phyloP scores from a whole-genome alignment of 192 early-diverging fungal species.

The Dissophora ornata region DNA sequence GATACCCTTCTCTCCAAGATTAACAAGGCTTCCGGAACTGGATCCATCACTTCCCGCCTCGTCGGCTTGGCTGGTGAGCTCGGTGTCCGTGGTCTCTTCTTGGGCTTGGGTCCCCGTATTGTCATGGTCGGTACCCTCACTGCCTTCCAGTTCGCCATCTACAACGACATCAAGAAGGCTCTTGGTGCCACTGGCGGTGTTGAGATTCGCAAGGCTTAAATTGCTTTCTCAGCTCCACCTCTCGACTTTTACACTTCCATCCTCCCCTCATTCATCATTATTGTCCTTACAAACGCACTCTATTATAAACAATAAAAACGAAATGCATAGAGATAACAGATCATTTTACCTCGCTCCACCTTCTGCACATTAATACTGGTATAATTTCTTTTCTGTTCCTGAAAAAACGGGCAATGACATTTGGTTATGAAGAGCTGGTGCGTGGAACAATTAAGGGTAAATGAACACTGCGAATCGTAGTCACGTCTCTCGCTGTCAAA shows the following conservation, averaged over 20 bases:
- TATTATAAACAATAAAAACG: constrained; percentile 17
- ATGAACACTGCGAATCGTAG: too few relatives aligned
- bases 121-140: constrained; percentile 77
- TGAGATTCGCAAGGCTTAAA: constrained; percentile 56
- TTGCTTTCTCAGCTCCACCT: background rate
- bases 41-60: constrained; percentile 68
- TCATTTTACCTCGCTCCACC: too few relatives aligned
- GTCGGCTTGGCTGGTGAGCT: constrained; percentile 61
- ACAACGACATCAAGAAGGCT: constrained; percentile 69
- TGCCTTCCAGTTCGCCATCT: constrained; percentile 76
- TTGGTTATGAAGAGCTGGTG: too few relatives aligned
- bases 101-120: constrained; percentile 75
- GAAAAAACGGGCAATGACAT: too few relatives aligned
- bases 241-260: constrained; percentile 3
- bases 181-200: constrained; percentile 69
- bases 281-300: constrained; percentile 13
- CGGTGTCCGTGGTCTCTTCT: constrained; percentile 69
- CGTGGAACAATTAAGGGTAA: constrained; percentile 1
- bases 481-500: background rate
- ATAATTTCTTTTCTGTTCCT: too few relatives aligned
- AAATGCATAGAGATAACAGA: constrained; percentile 20
- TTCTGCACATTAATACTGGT: too few relatives aligned
- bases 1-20: constrained; percentile 79
- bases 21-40: constrained; percentile 76
- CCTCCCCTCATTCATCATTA: constrained; percentile 21